Base-by-base conservation (phyloP, 139 green algal genomes). In the Chlorella sorokiniana region DNA sequence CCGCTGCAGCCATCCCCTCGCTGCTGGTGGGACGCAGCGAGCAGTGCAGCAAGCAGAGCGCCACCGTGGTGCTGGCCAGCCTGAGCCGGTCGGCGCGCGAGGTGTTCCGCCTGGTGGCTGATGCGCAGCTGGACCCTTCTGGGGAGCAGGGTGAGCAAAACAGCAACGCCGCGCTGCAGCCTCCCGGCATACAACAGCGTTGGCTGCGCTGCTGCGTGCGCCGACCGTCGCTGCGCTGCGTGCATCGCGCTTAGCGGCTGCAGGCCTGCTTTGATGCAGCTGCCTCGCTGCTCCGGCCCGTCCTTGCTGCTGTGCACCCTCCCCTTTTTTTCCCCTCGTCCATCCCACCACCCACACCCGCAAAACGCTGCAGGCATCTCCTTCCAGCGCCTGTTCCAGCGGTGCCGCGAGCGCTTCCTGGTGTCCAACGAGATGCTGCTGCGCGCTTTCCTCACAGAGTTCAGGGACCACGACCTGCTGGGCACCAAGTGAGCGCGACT, bases 381-480 rank as follows among this genome's bases (percentile, higher is more conserved):
- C 14, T 87, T 86, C 22, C 52, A 74, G 33, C 64, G 67, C 1
- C 44, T 78, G 41, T 81, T 81, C 59, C 75, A 81, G 75, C 40
- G n/a, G 40, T 81, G 75, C 83, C 87, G 93, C 1, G 93, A 98
- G 87, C 86, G 90, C n/a, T 98, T 97, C 70, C 84, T 98, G 41
- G 88, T 95, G 1, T 93, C 83, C 69, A 92, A 87, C 81, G 93
- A 98, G 83, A 67, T 85, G 62, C 87, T 89, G 11, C 88, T 99
- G 35, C 87, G 87, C 23, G 76, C 80, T 0, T 90, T 95, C 82
- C 89, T 98, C 11, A 91, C 87, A 16, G 96, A 99, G 91, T 98
- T 98, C 84, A 64, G 74, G 40, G 94, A 97, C 76, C 94, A 98
- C 75, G 81, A 96, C 74, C 78, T 98, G 41, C 71, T 97, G 31